A percentile compares a stretch with the other conserved stretches of the same genome.
Conservation (phyloP, 208 protist species). For the Leptomonas pyrrhocoris region DNA sequence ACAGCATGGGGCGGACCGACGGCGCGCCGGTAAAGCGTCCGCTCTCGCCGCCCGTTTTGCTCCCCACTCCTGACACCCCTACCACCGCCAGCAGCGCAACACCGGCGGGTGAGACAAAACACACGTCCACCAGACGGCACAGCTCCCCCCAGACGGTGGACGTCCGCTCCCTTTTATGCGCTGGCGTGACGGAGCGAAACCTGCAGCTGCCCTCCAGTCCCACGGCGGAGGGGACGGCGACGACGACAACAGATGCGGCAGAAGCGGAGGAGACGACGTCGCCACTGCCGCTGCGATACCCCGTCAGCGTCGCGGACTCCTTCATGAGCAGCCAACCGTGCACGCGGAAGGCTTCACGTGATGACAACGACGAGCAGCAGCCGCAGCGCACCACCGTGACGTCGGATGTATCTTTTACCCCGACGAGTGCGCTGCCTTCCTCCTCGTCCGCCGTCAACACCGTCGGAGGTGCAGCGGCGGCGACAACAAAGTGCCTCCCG, state of each 20-base stretch:
- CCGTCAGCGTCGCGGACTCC: not conserved
- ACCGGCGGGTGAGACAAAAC: not conserved
- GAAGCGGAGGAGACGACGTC: not conserved
- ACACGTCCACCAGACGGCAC: not conserved
- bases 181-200: not conserved
- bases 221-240: not conserved
- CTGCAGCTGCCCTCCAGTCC: not conserved
- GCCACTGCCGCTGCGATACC: not conserved
- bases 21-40: not conserved
- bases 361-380: not conserved
- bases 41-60: not conserved
- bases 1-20: not conserved
- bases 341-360: not conserved
- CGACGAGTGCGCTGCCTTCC: not conserved
- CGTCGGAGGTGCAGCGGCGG: too few relatives aligned
- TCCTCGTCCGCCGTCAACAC: too few relatives aligned
- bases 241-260: not conserved
- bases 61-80: not conserved
- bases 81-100: not conserved
- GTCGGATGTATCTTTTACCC: not conserved
- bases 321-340: not conserved
- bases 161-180: slow-evolving; percentile 11
- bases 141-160: not conserved
- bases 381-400: not conserved
- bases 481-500: not conserved